Base-by-base conservation (phyloP, 2,329 filamentous ascomycete species). In the Endothia cerciana region DNA sequence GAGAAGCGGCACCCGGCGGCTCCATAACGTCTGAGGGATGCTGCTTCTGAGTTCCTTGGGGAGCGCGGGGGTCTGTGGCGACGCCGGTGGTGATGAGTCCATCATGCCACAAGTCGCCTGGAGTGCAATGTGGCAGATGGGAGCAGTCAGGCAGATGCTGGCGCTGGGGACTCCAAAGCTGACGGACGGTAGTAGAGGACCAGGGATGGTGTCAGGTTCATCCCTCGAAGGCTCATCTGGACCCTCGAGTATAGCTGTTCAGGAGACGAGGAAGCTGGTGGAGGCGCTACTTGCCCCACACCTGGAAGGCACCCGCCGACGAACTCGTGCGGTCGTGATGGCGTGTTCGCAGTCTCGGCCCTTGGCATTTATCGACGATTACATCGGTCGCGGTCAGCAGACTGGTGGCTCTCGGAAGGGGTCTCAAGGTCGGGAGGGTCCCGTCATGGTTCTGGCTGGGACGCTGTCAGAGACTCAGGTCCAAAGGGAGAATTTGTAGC, bases 1-100 rank as follows among this genome's bases (percentile, higher is more conserved):
- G 75, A 81, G 76, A 58, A 88, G 74, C 10, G 86, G 85, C 65
- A 88, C 78, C 65, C 81, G 80, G 65, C 84, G 77, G 69, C 76
- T 76, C 86, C 86, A 88, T 68, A 88, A 83, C 43, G 80, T 74
- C 70, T 83, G 80, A 13, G 83, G 74, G 65, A 82, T 74, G 65
- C 65, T 63, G 65, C 67, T 57, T 43, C 67, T 60, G 49, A 47
- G 53, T 55, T 58, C 38, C 40, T 68, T 58, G 22, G 55, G 33
- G 40, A 43, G 43, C 38, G 38, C 67, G 15, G 56, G 25, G 43
- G 38, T 28, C 19, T 59, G 62, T n/a, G 59, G 63, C 25, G 47
- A 28, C 11, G 62, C 60, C 8, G 36, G 22, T 30, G 59, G 49
- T 25, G 65, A 63, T 38, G 67, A 65, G 15, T 65, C 60, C 67